phyloP scores from a whole-genome alignment of 2,329 filamentous ascomycete genomes.

The Apiospora pterosperma region DNA sequence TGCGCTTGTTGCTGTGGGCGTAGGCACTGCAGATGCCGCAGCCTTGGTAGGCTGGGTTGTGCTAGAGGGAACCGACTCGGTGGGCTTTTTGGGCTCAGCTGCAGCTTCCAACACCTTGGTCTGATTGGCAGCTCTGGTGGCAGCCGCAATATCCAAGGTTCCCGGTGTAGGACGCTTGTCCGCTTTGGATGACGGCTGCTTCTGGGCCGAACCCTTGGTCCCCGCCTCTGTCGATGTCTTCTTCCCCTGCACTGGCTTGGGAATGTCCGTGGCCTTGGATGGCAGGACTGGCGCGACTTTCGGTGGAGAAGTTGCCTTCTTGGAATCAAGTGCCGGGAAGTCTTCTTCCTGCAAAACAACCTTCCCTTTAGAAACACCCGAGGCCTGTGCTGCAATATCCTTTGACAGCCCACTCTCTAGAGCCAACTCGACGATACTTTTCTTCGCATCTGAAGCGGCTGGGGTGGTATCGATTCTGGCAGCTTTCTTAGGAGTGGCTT shows the following conservation, averaged over 20 bases:
- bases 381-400: constrained; percentile 40
- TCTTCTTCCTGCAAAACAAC: constrained; percentile 55
- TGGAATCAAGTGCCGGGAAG: constrained; percentile 55
- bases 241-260: constrained; percentile 19
- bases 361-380: constrained; percentile 28
- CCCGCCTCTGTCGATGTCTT: constrained; percentile 21
- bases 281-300: constrained; percentile 29
- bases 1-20: constrained; percentile 40
- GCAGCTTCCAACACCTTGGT: constrained; percentile 16
- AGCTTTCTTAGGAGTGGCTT: constrained; percentile 20
- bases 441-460: constrained; percentile 32
- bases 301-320: constrained; percentile 34
- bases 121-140: constrained; percentile 25
- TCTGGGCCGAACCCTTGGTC: constrained; percentile 19
- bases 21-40: constrained; percentile 43
- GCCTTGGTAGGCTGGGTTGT: constrained; percentile 31
- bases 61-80: constrained; percentile 23
- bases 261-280: constrained; percentile 19
- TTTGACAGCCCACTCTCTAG: constrained; percentile 44
- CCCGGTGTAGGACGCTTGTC: constrained; percentile 39
- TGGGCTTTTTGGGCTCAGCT: constrained; percentile 23
- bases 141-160: constrained; percentile 47
- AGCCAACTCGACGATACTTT: constrained; percentile 41
- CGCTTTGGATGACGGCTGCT: constrained; percentile 22
- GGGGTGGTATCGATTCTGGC: constrained; percentile 15